A percentile compares a stretch with the other conserved stretches of the same genome.
These are phyloP conservation scores for Geotrichum cucujoidarum DNA, from an alignment of 1,139 yeast genomes.

Conservation along the genomic window DNA sequence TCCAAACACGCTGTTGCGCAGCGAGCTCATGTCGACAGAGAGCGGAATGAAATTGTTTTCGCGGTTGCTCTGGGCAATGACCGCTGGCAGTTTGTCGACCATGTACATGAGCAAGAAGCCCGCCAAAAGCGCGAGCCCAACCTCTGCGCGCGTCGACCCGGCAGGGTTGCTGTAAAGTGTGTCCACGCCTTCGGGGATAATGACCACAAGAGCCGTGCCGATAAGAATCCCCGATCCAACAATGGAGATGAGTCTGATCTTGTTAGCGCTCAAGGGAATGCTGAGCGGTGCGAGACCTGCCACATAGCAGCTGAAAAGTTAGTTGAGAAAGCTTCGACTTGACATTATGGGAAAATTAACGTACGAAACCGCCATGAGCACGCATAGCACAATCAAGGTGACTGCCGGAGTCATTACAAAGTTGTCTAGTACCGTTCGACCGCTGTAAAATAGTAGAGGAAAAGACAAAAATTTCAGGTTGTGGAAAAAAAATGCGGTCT, in stretches of 20 bases:
- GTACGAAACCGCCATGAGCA: slow-evolving; percentile 34
- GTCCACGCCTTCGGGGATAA: slow-evolving; percentile 67
- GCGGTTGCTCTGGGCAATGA: not conserved
- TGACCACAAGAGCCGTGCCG: slow-evolving; percentile 59
- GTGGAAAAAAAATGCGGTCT: too few species aligned
- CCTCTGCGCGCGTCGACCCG: slow-evolving; percentile 16
- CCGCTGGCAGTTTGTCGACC: slow-evolving; percentile 41
- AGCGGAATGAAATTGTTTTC: slow-evolving; percentile 18
- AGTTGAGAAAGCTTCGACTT: not conserved
- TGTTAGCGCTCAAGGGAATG: slow-evolving; percentile 32
- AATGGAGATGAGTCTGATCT: slow-evolving; percentile 40
- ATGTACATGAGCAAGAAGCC: slow-evolving; percentile 54
- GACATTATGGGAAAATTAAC: not conserved
- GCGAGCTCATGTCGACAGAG: slow-evolving; percentile 22
- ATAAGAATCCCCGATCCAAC: slow-evolving; percentile 60
- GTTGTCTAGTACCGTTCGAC: too few species aligned
- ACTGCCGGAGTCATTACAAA: slow-evolving; percentile 27
- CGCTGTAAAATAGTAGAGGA: too few species aligned
- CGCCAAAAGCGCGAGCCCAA: slow-evolving; percentile 41
- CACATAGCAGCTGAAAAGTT: slow-evolving; percentile 22
- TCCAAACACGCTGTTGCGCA: slow-evolving; percentile 10
- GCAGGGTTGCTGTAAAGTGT: slow-evolving; percentile 36
- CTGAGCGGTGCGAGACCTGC: slow-evolving; percentile 41
- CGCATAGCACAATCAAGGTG: slow-evolving; percentile 28
- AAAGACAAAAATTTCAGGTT: too few species aligned